A percentile compares a stretch with the other conserved stretches of the same genome.
Evolutionary conservation across 352 stramenopile species (phyloP).

Genomic region (Pilasporangium apinafurcum): DNA sequence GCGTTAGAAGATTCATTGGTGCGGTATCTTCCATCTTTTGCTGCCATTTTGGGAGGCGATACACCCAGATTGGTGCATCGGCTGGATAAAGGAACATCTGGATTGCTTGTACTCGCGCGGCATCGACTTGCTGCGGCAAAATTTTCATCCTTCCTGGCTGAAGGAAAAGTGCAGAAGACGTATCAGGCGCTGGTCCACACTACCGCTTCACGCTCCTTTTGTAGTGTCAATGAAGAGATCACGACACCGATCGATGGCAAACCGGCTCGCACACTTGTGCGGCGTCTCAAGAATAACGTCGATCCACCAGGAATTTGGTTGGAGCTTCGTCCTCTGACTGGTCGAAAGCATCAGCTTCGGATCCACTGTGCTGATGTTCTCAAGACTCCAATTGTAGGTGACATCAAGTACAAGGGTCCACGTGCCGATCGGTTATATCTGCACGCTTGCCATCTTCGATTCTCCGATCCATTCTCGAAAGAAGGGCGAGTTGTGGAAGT

Average conservation of each 20-base stretch:
- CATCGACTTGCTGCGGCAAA: conserved; percentile 53
- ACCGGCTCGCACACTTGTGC: conserved; percentile 28
- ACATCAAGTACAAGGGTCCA: conserved; percentile 27
- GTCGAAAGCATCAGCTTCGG: conserved; percentile 66
- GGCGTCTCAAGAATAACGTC: conserved; percentile 1
- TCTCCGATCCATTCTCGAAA: conserved; percentile 30
- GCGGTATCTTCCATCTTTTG: conserved; percentile 35
- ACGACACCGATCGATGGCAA: conserved; percentile 37
- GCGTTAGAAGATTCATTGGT: conserved; percentile 32
- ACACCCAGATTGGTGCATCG: conserved; percentile 52
- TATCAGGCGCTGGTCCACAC: conserved; percentile 44
- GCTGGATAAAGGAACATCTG: conserved; percentile 67
- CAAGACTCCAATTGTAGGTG: conserved; percentile 43
- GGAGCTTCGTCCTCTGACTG: conserved; percentile 43
- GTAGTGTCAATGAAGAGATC: conserved; percentile 20
- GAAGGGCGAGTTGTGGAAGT: conserved; percentile 15
- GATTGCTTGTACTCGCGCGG: conserved; percentile 56
- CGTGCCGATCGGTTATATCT: conserved; percentile 34
- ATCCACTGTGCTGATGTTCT: conserved; percentile 45
- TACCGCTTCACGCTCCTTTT: conserved; percentile 4
- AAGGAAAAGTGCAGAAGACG: conserved; percentile 40
- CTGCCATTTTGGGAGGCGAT: conserved; percentile 10
- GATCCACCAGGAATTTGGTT: conserved; percentile 23
- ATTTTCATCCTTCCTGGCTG: conserved; percentile 41
- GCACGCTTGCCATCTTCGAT: conserved; percentile 40